Conservation (phyloP, 352 stramenopile genomes). For the Phytophthora hibernalis region DNA sequence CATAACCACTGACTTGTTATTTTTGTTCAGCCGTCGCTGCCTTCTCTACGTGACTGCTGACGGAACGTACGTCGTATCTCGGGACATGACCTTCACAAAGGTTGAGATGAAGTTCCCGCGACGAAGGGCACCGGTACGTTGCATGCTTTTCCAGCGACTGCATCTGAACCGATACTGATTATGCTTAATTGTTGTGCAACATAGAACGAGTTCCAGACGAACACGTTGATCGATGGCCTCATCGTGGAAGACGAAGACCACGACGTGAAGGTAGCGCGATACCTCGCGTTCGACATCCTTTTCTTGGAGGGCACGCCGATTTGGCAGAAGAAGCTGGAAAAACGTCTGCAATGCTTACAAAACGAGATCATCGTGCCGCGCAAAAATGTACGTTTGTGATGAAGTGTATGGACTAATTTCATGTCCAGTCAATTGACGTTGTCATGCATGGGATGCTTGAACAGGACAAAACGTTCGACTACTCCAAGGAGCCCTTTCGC, state of each 20-base stretch:
- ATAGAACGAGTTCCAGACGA: slow-evolving; percentile 73
- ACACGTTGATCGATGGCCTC: slow-evolving; percentile 87
- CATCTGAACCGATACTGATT: neutral
- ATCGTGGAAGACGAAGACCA: slow-evolving; percentile 89
- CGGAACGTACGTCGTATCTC: slow-evolving; percentile 82
- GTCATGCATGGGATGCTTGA: neutral
- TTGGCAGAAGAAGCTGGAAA: slow-evolving; percentile 90
- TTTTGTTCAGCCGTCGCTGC: slow-evolving; percentile 65
- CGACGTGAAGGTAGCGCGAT: slow-evolving; percentile 75
- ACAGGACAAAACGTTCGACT: slow-evolving; percentile 82
- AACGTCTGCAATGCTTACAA: slow-evolving; percentile 87
- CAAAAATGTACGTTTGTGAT: slow-evolving; percentile 69
- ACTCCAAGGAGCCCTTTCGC: slow-evolving; percentile 82
- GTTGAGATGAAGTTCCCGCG: slow-evolving; percentile 91
- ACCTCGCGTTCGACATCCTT: slow-evolving; percentile 85
- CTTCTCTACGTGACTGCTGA: slow-evolving; percentile 75
- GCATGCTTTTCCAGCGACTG: neutral
- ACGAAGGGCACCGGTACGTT: slow-evolving; percentile 65
- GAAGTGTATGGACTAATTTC: neutral
- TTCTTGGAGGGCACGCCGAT: slow-evolving; percentile 82
- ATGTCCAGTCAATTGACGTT: slow-evolving; percentile 5
- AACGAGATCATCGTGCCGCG: slow-evolving; percentile 90
- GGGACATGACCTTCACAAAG: slow-evolving; percentile 86
- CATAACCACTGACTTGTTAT: slow-evolving; percentile 5
- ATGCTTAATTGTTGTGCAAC: neutral